A percentile compares a stretch with the other conserved stretches of the same genome.
These are phyloP conservation scores for Chlamydomonas urium DNA, from an alignment of 139 green algal species.

Conservation along the genomic window DNA sequence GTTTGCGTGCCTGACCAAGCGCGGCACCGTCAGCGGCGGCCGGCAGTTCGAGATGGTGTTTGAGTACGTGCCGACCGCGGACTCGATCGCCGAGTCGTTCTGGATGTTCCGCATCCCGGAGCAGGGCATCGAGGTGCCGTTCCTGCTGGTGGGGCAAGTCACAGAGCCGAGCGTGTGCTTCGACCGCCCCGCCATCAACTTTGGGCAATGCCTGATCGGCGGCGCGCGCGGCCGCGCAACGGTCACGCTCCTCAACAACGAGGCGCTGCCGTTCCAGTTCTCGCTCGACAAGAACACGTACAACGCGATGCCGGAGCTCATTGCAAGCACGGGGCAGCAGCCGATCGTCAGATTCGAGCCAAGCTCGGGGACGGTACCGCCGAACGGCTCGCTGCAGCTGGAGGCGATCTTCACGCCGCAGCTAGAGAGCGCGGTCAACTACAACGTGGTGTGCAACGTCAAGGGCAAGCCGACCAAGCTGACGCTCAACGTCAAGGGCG, in stretches of 20 bases:
- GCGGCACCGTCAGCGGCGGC: conserved; percentile 50
- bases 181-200: conserved; percentile 65
- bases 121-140: conserved; percentile 51
- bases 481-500: conserved; percentile 68
- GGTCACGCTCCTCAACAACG: conserved; percentile 60
- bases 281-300: conserved; percentile 64
- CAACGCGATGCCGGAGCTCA: conserved; percentile 48
- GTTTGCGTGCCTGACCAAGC: conserved; percentile 21
- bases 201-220: conserved; percentile 49
- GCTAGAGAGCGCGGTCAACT: conserved; percentile 61
- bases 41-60: conserved; percentile 81
- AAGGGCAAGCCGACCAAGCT: conserved; percentile 62
- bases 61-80: conserved; percentile 56
- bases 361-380: conserved; percentile 44
- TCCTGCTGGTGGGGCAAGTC: conserved; percentile 47
- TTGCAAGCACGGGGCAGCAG: conserved; percentile 38
- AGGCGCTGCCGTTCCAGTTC: conserved; percentile 73
- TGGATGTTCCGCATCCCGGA: conserved; percentile 70
- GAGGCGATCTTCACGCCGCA: conserved; percentile 50
- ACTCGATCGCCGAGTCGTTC: conserved; percentile 63
- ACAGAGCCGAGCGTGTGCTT: conserved; percentile 65
- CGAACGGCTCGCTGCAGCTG: conserved; percentile 41
- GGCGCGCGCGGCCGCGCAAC: conserved; percentile 7
- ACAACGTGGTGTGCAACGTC: conserved; percentile 68
- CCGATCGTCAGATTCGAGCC: conserved; percentile 58